Evolutionary conservation across 441 rosid species (phyloP).

Genomic region (Hura crepitans): DNA sequence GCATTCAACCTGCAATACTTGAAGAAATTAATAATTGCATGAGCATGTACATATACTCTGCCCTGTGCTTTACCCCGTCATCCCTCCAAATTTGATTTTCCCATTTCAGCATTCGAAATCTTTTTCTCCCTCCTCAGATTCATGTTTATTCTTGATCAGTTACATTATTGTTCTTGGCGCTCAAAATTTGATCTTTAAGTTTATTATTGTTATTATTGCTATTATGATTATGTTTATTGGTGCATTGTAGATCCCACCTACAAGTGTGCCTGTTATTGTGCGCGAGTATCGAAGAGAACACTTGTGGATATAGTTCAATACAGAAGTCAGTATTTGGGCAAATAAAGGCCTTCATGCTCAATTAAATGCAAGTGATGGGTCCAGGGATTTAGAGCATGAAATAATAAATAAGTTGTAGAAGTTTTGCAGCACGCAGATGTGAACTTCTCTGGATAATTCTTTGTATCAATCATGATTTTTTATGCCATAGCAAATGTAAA

Average conservation of each 20-base stretch:
- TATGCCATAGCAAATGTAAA: conserved; percentile 7
- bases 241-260: conserved; percentile 79
- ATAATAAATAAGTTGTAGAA: not conserved
- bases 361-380: not conserved
- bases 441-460: not conserved
- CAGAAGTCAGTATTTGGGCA: not conserved
- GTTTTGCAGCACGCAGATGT: not conserved
- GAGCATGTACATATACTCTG: too few relatives aligned
- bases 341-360: not conserved
- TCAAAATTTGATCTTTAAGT: not conserved
- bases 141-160: not conserved
- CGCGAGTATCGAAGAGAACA: conserved; percentile 75
- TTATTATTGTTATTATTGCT: not conserved
- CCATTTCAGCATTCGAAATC: not conserved
- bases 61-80: not conserved
- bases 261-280: conserved; percentile 93
- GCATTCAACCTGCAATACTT: too few relatives aligned
- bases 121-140: not conserved
- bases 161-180: not conserved
- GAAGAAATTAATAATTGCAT: too few relatives aligned
- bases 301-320: conserved; percentile 43
- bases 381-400: not conserved
- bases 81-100: not conserved
- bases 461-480: not conserved
- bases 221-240: too few relatives aligned